These are phyloP conservation scores for Bruguiera hainesii DNA, from an alignment of 441 rosid species.

Conservation along the genomic window DNA sequence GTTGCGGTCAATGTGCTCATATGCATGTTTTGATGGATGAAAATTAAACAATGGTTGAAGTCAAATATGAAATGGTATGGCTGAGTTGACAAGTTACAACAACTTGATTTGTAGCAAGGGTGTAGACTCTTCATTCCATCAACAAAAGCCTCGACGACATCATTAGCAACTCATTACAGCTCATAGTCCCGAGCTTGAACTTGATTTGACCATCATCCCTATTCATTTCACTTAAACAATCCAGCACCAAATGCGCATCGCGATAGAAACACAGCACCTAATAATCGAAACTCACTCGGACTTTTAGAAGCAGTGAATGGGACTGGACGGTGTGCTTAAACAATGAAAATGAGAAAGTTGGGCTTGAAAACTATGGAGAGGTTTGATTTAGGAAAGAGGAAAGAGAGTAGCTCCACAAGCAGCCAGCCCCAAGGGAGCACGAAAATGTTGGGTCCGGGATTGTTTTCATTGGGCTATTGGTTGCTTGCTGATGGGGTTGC, in stretches of 20 bases:
- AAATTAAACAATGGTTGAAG: no score
- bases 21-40: no score
- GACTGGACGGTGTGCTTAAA: slow-evolving; percentile 29
- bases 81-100: slow-evolving; percentile 13
- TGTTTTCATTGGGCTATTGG: no score
- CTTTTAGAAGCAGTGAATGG: slow-evolving; percentile 43
- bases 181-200: slow-evolving; percentile 44
- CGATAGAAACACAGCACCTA: slow-evolving; percentile 35
- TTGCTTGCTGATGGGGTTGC: no score
- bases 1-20: no score
- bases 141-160: slow-evolving; percentile 40
- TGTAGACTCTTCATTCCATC: slow-evolving; percentile 42
- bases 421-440: no score
- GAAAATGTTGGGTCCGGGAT: no score
- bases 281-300: slow-evolving; percentile 40
- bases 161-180: slow-evolving; percentile 58
- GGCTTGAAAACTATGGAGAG: slow-evolving; percentile 7
- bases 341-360: slow-evolving; percentile 43
- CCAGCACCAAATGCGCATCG: slow-evolving; percentile 40
- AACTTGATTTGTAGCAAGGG: neutral
- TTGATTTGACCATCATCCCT: slow-evolving; percentile 23
- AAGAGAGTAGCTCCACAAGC: no score
- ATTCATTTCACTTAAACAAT: slow-evolving; percentile 34
- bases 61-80: no score
- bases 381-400: no score